These are phyloP conservation scores for Leccinum obscurum DNA, from an alignment of 768 basidiomycete genomes.

Conservation along the genomic window DNA sequence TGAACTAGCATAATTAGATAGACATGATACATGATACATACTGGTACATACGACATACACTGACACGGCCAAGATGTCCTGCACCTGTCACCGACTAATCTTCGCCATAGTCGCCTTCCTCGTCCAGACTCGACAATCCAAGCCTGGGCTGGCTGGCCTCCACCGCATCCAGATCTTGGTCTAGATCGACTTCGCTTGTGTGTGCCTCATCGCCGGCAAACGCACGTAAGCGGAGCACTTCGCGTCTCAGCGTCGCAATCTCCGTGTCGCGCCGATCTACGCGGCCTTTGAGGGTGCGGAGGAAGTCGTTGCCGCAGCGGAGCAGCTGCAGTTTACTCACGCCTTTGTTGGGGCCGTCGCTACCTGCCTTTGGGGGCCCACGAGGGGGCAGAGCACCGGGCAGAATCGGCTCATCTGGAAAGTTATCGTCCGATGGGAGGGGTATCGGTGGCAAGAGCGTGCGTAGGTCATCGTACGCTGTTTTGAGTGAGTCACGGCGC, in stretches of 20 bases:
- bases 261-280: conserved; percentile 81
- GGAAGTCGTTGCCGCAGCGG: conserved; percentile 88
- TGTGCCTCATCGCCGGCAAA: conserved; percentile 27
- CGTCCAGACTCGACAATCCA: conserved; percentile 29
- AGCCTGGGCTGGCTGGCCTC: conserved; percentile 23
- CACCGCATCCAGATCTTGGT: conserved; percentile 32
- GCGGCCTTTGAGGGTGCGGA: conserved; percentile 71
- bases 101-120: conserved; percentile 36
- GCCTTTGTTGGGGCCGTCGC: conserved; percentile 92
- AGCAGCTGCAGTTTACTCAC: conserved; percentile 93
- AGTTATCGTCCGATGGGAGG: conserved; percentile 71
- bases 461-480: conserved; percentile 86
- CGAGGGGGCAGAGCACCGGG: conserved; percentile 90
- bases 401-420: conserved; percentile 69
- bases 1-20: conserved; percentile 9
- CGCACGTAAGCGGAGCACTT: conserved; percentile 60
- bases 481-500: conserved; percentile 93
- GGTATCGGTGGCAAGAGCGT: conserved; percentile 86
- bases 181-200: conserved; percentile 28
- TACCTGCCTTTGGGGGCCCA: conserved; percentile 80
- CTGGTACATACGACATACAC: conserved; percentile 9
- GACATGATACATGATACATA: conserved; percentile 12
- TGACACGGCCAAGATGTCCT: neutral
- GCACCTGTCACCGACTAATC: conserved; percentile 11
- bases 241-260: conserved; percentile 63